Evolutionary conservation across 2,329 filamentous ascomycete genomes (phyloP), one percentile per base, ranked within the genome.

Genomic region (Rachicladosporium sp.): DNA sequence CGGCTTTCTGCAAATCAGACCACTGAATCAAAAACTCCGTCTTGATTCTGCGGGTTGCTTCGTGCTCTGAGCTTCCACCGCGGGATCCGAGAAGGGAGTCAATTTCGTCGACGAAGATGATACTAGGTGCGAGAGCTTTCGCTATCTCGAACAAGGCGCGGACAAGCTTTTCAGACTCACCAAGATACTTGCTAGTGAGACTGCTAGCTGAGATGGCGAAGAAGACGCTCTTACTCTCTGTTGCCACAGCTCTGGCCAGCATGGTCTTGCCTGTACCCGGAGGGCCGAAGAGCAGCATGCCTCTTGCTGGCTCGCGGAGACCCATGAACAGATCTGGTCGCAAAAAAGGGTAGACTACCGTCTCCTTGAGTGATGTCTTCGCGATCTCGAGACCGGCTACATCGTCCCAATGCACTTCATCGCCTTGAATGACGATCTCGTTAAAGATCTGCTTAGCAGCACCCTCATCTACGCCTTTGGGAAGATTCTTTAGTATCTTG

Each of bases 241-340:
- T 96, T 1, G 91, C 91, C 1, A 96, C 89, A 6, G 86, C 87
- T 47, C 91, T 76, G 7, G 91, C 91, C 30, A 98, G 69, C 91
- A 98, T 98, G 0, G 91, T 98, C 62, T 98, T 98, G 38, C 91
- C 91, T 0, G 91, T 98, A n/a, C 91, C 91, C 0, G 91, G 91
- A 1, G 91, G 91, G 0, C 91, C 91, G 56, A 98, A 98, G 1
- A 98, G 70, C 1, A 98, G 70, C 85, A 98, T 96, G 4, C 91
- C 91, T 42, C 87, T 73, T 10, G 91, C 89, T 12, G 91, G 91
- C 56, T 98, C 91, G 31, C 91, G 81, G 8, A 98, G 70, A 0
- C 91, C 91, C 74, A 89, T 91, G 64, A 98, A 98, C 2, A 98
- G 66, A 61, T 98, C 91, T 1, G 91, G 91, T 1, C 91, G 81